phyloP scores from a whole-genome alignment of 1,284 basidiomycete genomes.

The Microbotryum scabiosae region DNA sequence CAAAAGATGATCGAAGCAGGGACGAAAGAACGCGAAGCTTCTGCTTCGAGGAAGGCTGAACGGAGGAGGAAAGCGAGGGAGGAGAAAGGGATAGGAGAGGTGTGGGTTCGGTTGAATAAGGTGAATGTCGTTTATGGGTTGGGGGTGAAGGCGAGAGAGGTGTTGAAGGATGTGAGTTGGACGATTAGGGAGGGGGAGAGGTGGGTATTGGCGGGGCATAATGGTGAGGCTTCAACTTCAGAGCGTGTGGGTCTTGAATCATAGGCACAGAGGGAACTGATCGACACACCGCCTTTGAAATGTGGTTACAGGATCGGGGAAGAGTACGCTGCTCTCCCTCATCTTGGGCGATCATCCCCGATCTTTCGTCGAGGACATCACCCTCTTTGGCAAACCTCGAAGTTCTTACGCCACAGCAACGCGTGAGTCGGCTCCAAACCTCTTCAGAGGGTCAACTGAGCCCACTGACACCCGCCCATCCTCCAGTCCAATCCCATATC shows the following conservation, averaged over 20 bases:
- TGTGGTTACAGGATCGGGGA: slow-evolving; percentile 79
- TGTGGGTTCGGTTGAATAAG: slow-evolving; percentile 53
- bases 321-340: slow-evolving; percentile 87
- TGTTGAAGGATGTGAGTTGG: slow-evolving; percentile 71
- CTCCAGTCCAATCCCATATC: slow-evolving; percentile 47
- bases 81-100: slow-evolving; percentile 7
- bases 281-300: too few species aligned
- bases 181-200: slow-evolving; percentile 65
- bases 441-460: neutral
- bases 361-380: slow-evolving; percentile 66
- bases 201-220: slow-evolving; percentile 80
- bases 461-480: neutral
- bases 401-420: slow-evolving; percentile 28
- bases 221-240: slow-evolving; percentile 50
- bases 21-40: slow-evolving; percentile 13
- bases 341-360: slow-evolving; percentile 91
- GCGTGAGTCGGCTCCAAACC: slow-evolving; percentile 1
- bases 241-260: neutral
- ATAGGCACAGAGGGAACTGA: neutral
- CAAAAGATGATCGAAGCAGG: slow-evolving; percentile 10
- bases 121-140: slow-evolving; percentile 63
- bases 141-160: slow-evolving; percentile 43
- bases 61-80: slow-evolving; percentile 7
- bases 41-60: slow-evolving; percentile 4
- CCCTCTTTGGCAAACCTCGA: slow-evolving; percentile 32